Evolutionary conservation across 176 grass and related monocot species (phyloP).

Genomic region (Triticum turgidum): DNA sequence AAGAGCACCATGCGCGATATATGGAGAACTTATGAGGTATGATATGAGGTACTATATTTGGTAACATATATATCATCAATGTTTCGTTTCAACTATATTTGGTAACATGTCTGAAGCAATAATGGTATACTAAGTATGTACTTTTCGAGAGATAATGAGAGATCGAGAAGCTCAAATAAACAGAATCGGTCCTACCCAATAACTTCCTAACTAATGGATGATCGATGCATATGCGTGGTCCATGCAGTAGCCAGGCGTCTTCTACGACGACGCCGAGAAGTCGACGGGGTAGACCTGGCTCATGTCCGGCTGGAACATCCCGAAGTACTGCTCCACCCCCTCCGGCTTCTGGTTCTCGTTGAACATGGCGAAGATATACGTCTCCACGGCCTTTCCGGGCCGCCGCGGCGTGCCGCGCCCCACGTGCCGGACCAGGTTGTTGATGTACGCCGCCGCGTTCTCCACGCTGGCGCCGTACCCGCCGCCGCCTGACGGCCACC

Average conservation of each 20-base stretch:
- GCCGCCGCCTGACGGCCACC: slow-evolving; percentile 87
- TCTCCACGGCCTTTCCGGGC: slow-evolving; percentile 66
- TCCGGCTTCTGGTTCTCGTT: slow-evolving; percentile 88
- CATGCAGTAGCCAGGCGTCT: too few relatives aligned
- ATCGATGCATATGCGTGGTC: neutral
- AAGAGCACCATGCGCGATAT: too few relatives aligned
- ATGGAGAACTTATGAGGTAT: too few relatives aligned
- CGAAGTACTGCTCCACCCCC: slow-evolving; percentile 79
- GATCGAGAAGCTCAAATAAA: neutral
- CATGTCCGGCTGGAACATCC: slow-evolving; percentile 84
- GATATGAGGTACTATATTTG: too few relatives aligned
- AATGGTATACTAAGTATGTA: too few relatives aligned
- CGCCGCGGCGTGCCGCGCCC: slow-evolving; percentile 65
- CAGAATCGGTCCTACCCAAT: neutral
- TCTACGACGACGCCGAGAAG: slow-evolving; percentile 42
- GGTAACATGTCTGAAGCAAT: too few relatives aligned
- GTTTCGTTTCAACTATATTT: too few relatives aligned
- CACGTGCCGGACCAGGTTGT: slow-evolving; percentile 63
- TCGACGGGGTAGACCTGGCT: slow-evolving; percentile 84
- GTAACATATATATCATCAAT: too few relatives aligned
- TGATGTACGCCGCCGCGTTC: slow-evolving; percentile 75
- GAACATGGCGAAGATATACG: slow-evolving; percentile 92
- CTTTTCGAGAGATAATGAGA: neutral
- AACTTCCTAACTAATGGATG: neutral
- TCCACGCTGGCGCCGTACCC: slow-evolving; percentile 47